phyloP scores from a whole-genome alignment of 306 rosid genomes.

The Lupinus albus region DNA sequence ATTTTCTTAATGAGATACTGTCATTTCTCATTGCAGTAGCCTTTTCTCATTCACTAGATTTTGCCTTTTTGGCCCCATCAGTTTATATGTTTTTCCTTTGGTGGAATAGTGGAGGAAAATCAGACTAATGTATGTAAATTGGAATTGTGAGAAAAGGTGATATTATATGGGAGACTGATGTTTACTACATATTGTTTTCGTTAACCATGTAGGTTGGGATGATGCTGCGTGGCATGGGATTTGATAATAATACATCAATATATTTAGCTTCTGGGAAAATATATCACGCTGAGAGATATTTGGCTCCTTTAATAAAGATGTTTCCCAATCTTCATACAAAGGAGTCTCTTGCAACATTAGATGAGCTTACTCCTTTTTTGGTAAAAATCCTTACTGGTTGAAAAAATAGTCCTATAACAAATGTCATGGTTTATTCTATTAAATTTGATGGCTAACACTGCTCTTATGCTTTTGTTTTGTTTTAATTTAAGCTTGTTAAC shows the following conservation, averaged over 20 bases:
- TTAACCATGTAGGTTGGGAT: conserved; percentile 75
- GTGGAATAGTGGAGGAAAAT: conserved; percentile 11
- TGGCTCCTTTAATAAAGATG: conserved; percentile 75
- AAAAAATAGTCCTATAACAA: conserved; percentile 20
- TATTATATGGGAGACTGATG: conserved; percentile 28
- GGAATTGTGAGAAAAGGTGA: no score
- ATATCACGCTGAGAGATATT: conserved; percentile 72
- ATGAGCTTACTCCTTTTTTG: conserved; percentile 85
- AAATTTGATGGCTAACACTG: conserved; percentile 8
- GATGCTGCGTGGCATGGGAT: conserved; percentile 96
- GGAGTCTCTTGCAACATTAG: conserved; percentile 80
- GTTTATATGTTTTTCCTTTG: background rate
- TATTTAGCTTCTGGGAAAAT: conserved; percentile 92
- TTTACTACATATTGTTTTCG: conserved; percentile 44
- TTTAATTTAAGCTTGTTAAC: conserved; percentile 28
- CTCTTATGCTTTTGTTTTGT: conserved; percentile 20
- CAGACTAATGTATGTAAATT: conserved; percentile 1
- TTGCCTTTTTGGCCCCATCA: conserved; percentile 22
- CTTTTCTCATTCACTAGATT: background rate
- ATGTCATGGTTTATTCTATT: background rate
- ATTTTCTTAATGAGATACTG: conserved; percentile 11
- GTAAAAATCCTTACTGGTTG: conserved; percentile 46
- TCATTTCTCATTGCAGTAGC: background rate
- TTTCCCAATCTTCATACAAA: conserved; percentile 83
- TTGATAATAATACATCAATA: conserved; percentile 74